Evolutionary conservation across 805 yeast species (phyloP).

Genomic region (Clavispora phyllophila): DNA sequence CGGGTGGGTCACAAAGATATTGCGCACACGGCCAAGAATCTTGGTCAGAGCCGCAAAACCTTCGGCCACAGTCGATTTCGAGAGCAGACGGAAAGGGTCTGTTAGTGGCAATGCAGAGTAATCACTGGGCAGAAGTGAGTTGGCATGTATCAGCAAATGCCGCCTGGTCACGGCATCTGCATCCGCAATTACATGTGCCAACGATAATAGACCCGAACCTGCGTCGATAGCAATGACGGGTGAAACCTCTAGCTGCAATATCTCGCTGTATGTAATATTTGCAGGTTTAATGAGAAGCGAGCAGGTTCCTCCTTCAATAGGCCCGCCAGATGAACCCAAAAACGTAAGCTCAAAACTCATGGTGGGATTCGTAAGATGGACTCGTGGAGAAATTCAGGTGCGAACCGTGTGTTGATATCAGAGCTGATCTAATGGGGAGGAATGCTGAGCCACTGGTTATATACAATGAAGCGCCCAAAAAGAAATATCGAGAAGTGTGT

Average conservation of each 20-base stretch:
- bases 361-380: too few relatives aligned
- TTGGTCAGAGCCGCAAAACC: slow-evolving; percentile 5
- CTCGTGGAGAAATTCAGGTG: too few relatives aligned
- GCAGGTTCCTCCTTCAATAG: slow-evolving; percentile 66
- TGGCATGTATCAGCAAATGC: slow-evolving; percentile 26
- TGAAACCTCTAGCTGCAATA: slow-evolving; percentile 22
- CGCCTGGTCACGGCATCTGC: slow-evolving; percentile 12
- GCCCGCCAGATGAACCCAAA: slow-evolving; percentile 84
- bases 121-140: slow-evolving; percentile 19
- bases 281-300: slow-evolving; percentile 61
- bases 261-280: slow-evolving; percentile 30
- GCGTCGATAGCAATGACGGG: slow-evolving; percentile 64
- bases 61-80: slow-evolving; percentile 3
- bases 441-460: too few relatives aligned
- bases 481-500: too few relatives aligned
- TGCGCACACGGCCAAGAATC: slow-evolving; percentile 27
- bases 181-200: slow-evolving; percentile 39
- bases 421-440: too few relatives aligned
- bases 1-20: slow-evolving; percentile 62
- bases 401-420: too few relatives aligned
- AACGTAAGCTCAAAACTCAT: slow-evolving; percentile 56
- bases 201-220: slow-evolving; percentile 63
- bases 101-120: slow-evolving; percentile 22
- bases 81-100: slow-evolving; percentile 19
- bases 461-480: too few relatives aligned